A percentile compares a stretch with the other conserved stretches of the same genome.
Conservation (phyloP, 441 rosid genomes). For the Caryocar brasiliense region DNA sequence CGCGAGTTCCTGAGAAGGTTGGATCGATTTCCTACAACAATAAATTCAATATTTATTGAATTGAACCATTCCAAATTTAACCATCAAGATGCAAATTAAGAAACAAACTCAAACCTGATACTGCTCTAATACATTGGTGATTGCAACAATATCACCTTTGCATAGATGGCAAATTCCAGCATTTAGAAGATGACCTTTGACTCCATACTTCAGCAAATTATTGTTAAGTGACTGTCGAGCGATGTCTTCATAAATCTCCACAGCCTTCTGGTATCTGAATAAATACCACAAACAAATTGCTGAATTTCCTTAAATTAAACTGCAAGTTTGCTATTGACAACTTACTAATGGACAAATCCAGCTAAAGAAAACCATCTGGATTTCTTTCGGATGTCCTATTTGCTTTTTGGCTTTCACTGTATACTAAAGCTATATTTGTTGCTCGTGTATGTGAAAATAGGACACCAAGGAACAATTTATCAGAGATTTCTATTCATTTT, state of each 20-base stretch:
- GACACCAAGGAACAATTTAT: no score
- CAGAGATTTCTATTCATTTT: no score
- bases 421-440: no score
- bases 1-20: slow-evolving; percentile 86
- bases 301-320: not conserved
- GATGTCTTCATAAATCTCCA: slow-evolving; percentile 84
- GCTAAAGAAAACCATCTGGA: not conserved
- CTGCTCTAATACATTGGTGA: slow-evolving; percentile 76
- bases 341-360: not conserved
- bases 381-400: no score
- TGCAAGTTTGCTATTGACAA: not conserved
- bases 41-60: slow-evolving; percentile 4
- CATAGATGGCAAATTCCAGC: slow-evolving; percentile 97
- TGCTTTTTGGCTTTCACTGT: no score
- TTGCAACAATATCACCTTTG: slow-evolving; percentile 81
- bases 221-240: slow-evolving; percentile 62
- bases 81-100: not conserved
- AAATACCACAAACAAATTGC: slow-evolving; percentile 10
- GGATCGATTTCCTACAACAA: slow-evolving; percentile 84
- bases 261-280: slow-evolving; percentile 73
- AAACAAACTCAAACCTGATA: slow-evolving; percentile 55
- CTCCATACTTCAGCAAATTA: slow-evolving; percentile 92
- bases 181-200: slow-evolving; percentile 93
- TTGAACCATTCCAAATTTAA: not conserved
- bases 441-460: no score